Evolutionary conservation across 345 rosid species (phyloP).

Genomic region (Brassica carinata): DNA sequence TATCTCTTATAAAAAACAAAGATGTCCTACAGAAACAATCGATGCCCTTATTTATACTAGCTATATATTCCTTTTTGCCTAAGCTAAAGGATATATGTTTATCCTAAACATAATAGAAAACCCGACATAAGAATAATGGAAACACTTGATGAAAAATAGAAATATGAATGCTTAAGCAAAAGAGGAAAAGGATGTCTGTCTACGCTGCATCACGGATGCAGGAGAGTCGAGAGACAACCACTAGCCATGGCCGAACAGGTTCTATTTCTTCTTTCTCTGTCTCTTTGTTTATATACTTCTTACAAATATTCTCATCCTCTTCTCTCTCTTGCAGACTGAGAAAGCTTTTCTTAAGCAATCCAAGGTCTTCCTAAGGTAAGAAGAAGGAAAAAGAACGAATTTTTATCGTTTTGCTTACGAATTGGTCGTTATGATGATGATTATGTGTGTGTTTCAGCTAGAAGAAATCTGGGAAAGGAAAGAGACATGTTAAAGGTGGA

Average conservation of each 20-base stretch:
- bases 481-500: not conserved
- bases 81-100: too few species aligned
- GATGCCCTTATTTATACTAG: too few species aligned
- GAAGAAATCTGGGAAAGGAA: not conserved
- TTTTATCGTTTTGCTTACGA: not conserved
- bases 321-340: constrained; percentile 54
- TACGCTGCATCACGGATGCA: too few species aligned
- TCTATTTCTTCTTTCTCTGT: not conserved
- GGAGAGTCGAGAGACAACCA: too few species aligned
- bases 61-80: too few species aligned
- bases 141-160: too few species aligned
- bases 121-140: too few species aligned
- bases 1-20: too few species aligned
- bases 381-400: not conserved
- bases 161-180: too few species aligned
- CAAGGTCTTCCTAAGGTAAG: constrained; percentile 67
- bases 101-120: too few species aligned
- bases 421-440: not conserved
- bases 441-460: not conserved
- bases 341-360: constrained; percentile 83
- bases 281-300: not conserved
- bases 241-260: not conserved
- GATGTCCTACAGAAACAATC: too few species aligned
- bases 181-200: too few species aligned
- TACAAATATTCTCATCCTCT: not conserved